Conservation (phyloP, 2,329 filamentous ascomycete species). For the Diaporthe citriasiana region DNA sequence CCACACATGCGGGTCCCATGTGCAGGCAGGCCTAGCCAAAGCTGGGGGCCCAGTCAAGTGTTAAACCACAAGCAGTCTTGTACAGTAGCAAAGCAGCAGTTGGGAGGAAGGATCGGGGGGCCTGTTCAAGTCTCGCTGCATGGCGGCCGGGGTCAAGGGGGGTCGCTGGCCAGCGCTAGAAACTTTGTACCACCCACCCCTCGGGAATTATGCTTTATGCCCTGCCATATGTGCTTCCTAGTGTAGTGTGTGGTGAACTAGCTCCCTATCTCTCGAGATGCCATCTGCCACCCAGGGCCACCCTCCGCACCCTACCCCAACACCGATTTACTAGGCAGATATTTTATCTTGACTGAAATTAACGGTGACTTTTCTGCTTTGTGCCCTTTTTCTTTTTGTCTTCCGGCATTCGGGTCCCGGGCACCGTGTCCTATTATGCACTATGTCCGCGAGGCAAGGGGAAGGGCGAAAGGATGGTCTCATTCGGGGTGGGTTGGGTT, state of each 20-base stretch:
- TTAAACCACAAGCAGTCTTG: too few relatives aligned
- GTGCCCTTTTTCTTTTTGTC: too few relatives aligned
- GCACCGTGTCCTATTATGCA: not conserved
- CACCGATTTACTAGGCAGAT: not conserved
- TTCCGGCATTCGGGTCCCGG: not conserved
- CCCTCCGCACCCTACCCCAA: not conserved
- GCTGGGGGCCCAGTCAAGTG: not conserved
- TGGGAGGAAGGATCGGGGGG: not conserved
- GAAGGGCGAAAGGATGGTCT: conserved; percentile 11
- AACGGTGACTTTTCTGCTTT: not conserved
- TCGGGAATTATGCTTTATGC: conserved; percentile 40
- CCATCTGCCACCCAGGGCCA: not conserved
- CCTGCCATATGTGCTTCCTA: conserved; percentile 8
- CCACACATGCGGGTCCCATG: conserved; percentile 9
- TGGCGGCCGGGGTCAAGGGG: conserved; percentile 28
- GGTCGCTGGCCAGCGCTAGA: conserved; percentile 32
- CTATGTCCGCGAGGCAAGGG: conserved; percentile 11
- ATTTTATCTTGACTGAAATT: not conserved
- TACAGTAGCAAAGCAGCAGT: not conserved
- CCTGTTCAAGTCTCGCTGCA: conserved; percentile 16
- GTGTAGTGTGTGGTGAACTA: not conserved
- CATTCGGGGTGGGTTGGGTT: conserved; percentile 17
- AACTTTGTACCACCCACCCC: conserved; percentile 42
- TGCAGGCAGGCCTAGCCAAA: too few relatives aligned
- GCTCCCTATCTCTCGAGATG: not conserved